Evolutionary conservation across 2,329 filamentous ascomycete species (phyloP).

Genomic region (Curvularia eragrostidis): DNA sequence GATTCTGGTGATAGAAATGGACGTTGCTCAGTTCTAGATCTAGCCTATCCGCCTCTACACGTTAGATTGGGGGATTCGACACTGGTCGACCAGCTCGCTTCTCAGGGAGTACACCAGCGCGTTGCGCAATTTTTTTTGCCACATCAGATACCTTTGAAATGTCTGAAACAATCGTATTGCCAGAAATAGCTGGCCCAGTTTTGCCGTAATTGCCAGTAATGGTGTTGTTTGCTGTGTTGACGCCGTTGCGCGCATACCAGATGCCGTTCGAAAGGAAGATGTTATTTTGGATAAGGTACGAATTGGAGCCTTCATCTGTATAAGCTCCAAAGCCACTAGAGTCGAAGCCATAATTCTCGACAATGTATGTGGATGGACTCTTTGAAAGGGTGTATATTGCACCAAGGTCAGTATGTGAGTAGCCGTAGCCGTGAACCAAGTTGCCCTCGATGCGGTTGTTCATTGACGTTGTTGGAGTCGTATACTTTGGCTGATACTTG

Average conservation of each 20-base stretch:
- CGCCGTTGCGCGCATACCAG: conserved; percentile 22
- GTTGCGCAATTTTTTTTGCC: conserved; percentile 11
- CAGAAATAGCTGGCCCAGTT: conserved; percentile 9
- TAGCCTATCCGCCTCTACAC: not conserved
- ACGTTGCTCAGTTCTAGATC: not conserved
- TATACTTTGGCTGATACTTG: conserved; percentile 25
- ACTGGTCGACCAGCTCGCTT: conserved; percentile 17
- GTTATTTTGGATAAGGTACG: conserved; percentile 15
- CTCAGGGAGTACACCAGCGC: conserved; percentile 17
- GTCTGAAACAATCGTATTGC: conserved; percentile 16
- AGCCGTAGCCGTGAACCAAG: conserved; percentile 20
- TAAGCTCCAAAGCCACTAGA: conserved; percentile 22
- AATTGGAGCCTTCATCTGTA: conserved; percentile 24
- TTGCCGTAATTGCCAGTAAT: conserved; percentile 20
- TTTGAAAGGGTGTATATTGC: conserved; percentile 25
- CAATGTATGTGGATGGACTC: conserved; percentile 18
- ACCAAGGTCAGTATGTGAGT: conserved; percentile 23
- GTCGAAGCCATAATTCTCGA: conserved; percentile 20
- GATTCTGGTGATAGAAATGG: not conserved
- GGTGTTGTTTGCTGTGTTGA: conserved; percentile 23
- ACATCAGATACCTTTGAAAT: conserved; percentile 10
- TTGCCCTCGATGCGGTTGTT: conserved; percentile 21
- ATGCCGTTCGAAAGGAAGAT: conserved; percentile 18
- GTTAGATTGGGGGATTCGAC: conserved; percentile 13
- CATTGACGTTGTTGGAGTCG: conserved; percentile 15